Conservation (phyloP, 352 stramenopile species). For the Phytopythium boreale region DNA sequence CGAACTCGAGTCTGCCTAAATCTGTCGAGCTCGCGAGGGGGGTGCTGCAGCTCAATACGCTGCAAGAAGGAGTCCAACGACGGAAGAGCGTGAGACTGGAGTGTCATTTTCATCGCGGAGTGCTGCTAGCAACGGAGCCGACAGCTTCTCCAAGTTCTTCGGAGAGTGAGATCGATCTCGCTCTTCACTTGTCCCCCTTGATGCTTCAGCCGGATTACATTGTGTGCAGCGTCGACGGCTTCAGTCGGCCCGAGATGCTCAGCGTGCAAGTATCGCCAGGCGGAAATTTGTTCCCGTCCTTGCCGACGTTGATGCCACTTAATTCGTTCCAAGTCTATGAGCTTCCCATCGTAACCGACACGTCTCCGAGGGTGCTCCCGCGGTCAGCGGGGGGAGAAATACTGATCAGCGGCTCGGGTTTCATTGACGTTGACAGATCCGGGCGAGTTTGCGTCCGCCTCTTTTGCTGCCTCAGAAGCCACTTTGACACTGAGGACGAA, state of each 20-base stretch:
- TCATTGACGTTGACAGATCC: slow-evolving; percentile 32
- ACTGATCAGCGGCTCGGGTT: slow-evolving; percentile 33
- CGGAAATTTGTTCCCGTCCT: slow-evolving; percentile 31
- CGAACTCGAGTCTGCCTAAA: slow-evolving; percentile 27
- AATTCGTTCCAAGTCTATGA: slow-evolving; percentile 47
- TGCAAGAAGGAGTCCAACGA: slow-evolving; percentile 36
- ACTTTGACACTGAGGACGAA: slow-evolving; percentile 22
- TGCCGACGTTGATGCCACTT: slow-evolving; percentile 16
- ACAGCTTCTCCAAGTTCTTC: neutral
- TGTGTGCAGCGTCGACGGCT: slow-evolving; percentile 25
- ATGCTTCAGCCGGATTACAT: slow-evolving; percentile 45
- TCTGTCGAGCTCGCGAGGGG: slow-evolving; percentile 43
- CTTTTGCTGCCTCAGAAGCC: slow-evolving; percentile 36
- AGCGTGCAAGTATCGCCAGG: slow-evolving; percentile 64
- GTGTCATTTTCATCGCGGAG: slow-evolving; percentile 50
- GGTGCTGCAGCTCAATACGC: slow-evolving; percentile 25
- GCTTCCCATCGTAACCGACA: slow-evolving; percentile 34
- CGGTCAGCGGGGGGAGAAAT: slow-evolving; percentile 56
- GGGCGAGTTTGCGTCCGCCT: slow-evolving; percentile 37
- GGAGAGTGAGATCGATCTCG: slow-evolving; percentile 44
- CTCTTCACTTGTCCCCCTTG: slow-evolving; percentile 58
- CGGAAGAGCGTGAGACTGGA: slow-evolving; percentile 30
- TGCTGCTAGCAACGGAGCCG: slow-evolving; percentile 10
- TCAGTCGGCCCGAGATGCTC: slow-evolving; percentile 29
- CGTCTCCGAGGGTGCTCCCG: slow-evolving; percentile 45